These are phyloP conservation scores for Apiospora kogelbergensis DNA, from an alignment of 2,329 filamentous ascomycete species.

Conservation along the genomic window DNA sequence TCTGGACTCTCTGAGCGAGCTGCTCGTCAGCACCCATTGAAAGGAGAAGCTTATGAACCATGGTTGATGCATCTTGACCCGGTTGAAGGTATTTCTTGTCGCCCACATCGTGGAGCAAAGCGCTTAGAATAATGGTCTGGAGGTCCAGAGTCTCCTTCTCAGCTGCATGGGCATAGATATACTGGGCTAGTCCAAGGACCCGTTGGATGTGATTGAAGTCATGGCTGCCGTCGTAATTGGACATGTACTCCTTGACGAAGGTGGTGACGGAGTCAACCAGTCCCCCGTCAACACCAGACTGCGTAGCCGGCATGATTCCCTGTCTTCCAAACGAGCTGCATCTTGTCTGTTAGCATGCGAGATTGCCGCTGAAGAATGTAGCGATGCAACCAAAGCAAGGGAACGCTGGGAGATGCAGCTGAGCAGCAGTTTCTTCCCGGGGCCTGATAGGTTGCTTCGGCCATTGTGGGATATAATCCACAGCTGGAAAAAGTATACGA, in stretches of 20 bases:
- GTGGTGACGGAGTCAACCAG: constrained; percentile 56
- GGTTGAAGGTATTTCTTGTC: constrained; percentile 76
- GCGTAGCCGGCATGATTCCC: constrained; percentile 23
- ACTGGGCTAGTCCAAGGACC: constrained; percentile 70
- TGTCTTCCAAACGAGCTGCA: background rate
- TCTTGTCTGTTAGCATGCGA: constrained; percentile 7
- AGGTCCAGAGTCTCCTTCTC: constrained; percentile 40
- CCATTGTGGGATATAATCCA: background rate
- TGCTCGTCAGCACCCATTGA: constrained; percentile 53
- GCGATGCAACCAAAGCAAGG: background rate
- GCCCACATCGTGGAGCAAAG: constrained; percentile 83
- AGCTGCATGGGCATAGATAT: constrained; percentile 52
- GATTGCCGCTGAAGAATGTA: constrained; percentile 11
- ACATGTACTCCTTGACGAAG: constrained; percentile 72
- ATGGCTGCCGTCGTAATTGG: constrained; percentile 80
- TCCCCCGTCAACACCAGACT: constrained; percentile 21
- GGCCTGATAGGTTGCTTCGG: background rate
- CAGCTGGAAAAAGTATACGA: background rate
- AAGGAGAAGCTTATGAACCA: constrained; percentile 55
- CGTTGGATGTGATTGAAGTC: constrained; percentile 83
- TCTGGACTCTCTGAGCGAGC: constrained; percentile 67
- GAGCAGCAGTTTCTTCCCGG: background rate
- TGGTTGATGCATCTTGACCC: constrained; percentile 55
- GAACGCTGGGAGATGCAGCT: background rate
- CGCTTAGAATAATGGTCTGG: constrained; percentile 64